Base-by-base conservation (phyloP, 306 rosid genomes). In the Quillaja saponaria region DNA sequence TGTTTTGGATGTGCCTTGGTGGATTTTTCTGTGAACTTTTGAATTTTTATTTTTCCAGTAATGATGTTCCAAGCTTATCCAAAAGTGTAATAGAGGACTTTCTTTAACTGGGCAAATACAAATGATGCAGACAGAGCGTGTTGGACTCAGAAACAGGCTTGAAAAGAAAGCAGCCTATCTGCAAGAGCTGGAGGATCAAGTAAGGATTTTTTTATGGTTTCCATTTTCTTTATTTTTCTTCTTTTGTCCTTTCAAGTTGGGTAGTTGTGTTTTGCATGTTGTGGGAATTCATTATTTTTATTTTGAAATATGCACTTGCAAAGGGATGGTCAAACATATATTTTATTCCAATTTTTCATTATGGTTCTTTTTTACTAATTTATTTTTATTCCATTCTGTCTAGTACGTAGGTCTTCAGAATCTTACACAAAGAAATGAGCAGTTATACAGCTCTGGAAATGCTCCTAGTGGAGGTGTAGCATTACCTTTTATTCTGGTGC, bases 151-250 rank as follows among this genome's bases (percentile, higher is more conserved):
- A 80, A 84, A 48, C 63, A 85, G 87, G 71, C 78, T 88, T 49
- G 98, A 88, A 71, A 92, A 85, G 92, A 92, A 92, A 82, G 72
- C 96, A 49, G 87, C 90, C 50, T 92, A 92, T 75, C 77, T 92
- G 81, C 95, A 81, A 72, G 98, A 92, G 77, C 90, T 92, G 60
- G 95, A 86, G 81, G 95, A 88, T 34, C 98, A 92, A 79, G 98
- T 88, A 84, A 49, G 79, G 38, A 55, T 8, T 12, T 39, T n/a
- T 8, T 39, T n/a, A n/a, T n/a, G n/a, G n/a, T n/a, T n/a, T n/a
- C n/a, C n/a, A n/a, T n/a, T n/a, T n/a, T n/a, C n/a, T n/a, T n/a
- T n/a, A n/a, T n/a, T n/a, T n/a, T n/a, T n/a, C n/a, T 25, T n/a
- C 19, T 61, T 28, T 73, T 14, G 55, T 51, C 10, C 34, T 68